Evolutionary conservation across 768 basidiomycete genomes (phyloP).

Genomic region (Suillus occidentalis): DNA sequence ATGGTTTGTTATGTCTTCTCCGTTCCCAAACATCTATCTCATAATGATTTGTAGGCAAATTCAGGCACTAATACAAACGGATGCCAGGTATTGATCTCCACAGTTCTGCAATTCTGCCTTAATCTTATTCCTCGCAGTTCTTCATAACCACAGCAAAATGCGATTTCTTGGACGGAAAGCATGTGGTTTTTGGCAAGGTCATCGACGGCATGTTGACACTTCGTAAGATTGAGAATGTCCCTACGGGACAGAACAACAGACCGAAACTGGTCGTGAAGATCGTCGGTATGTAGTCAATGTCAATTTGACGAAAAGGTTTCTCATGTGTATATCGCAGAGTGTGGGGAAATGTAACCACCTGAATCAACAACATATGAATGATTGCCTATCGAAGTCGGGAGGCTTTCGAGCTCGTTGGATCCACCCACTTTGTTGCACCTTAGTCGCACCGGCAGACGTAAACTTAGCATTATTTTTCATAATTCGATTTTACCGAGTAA

Average conservation of each 20-base stretch:
- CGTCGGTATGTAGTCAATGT: constrained; percentile 52
- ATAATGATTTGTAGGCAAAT: constrained; percentile 67
- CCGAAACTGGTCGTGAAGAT: constrained; percentile 90
- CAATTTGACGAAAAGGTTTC: neutral
- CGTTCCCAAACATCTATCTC: neutral
- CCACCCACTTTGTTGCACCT: neutral
- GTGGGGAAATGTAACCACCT: constrained; percentile 53
- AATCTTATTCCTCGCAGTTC: constrained; percentile 53
- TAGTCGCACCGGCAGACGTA: neutral
- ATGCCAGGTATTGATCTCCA: constrained; percentile 57
- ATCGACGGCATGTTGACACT: constrained; percentile 94
- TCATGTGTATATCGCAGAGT: constrained; percentile 37
- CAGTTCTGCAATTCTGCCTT: neutral
- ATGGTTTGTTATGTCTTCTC: constrained; percentile 59
- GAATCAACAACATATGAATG: neutral
- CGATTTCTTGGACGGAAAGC: constrained; percentile 94
- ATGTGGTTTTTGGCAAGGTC: constrained; percentile 90
- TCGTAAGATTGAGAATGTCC: constrained; percentile 93
- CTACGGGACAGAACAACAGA: constrained; percentile 86
- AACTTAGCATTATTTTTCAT: neutral
- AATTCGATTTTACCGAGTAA: neutral
- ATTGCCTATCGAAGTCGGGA: neutral
- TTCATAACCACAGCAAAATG: constrained; percentile 96
- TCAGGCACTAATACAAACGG: constrained; percentile 95
- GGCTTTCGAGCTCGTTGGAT: neutral